phyloP scores from a whole-genome alignment of 257 asterid genomes.

The Jacaranda copaia region DNA sequence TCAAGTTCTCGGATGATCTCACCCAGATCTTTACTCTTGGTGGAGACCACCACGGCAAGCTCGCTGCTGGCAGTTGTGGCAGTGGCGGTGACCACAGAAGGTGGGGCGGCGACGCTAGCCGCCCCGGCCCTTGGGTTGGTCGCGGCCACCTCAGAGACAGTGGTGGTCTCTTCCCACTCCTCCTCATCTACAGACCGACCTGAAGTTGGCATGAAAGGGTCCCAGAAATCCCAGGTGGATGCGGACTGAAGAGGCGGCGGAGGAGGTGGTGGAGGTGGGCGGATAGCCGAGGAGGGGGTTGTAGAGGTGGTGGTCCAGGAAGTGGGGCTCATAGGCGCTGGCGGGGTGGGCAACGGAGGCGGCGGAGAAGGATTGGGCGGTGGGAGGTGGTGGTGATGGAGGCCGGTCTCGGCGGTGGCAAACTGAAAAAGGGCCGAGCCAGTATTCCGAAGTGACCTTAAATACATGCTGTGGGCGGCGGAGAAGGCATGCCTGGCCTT shows the following conservation, averaged over 20 bases:
- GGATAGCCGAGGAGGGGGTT: constrained; percentile 58
- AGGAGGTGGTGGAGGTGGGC: constrained; percentile 85
- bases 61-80: constrained; percentile 65
- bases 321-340: constrained; percentile 69
- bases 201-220: constrained; percentile 80
- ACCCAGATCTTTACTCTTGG: constrained; percentile 77
- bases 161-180: constrained; percentile 74
- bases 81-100: constrained; percentile 59
- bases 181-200: constrained; percentile 74
- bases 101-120: constrained; percentile 69
- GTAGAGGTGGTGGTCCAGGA: constrained; percentile 67
- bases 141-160: constrained; percentile 64
- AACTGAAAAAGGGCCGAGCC: constrained; percentile 88
- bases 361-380: constrained; percentile 37
- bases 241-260: constrained; percentile 62
- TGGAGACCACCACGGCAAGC: constrained; percentile 81
- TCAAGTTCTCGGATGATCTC: constrained; percentile 86
- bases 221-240: constrained; percentile 95
- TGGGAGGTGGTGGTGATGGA: constrained; percentile 58
- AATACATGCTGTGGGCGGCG: constrained; percentile 83
- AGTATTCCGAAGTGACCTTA: constrained; percentile 79
- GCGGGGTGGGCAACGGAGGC: constrained; percentile 53
- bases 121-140: constrained; percentile 52
- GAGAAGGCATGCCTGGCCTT: constrained; percentile 87
- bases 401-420: constrained; percentile 79